Evolutionary conservation across 78 protist species (phyloP).

Genomic region (Protostelium mycophagum): DNA sequence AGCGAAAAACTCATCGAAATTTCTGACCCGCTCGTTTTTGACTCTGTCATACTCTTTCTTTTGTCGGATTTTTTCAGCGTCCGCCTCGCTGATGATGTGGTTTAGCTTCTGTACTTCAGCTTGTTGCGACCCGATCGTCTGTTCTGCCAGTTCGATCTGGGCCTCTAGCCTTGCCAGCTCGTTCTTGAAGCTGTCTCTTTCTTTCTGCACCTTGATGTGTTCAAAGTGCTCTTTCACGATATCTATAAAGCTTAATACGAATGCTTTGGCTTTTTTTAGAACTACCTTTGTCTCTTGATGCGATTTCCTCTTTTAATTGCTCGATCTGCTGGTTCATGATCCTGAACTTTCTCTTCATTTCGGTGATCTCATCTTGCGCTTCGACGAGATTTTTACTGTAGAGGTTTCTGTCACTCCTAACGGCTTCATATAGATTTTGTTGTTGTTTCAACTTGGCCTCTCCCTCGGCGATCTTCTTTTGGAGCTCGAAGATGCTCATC

Average conservation of each 20-base stretch:
- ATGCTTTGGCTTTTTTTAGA: background rate
- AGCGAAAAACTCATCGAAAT: too few species aligned
- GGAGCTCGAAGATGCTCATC: slow-evolving; percentile 38
- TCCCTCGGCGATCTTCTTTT: slow-evolving; percentile 69
- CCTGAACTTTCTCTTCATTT: slow-evolving; percentile 82
- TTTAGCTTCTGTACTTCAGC: slow-evolving; percentile 62
- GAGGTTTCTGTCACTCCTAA: slow-evolving; percentile 83
- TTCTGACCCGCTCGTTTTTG: slow-evolving; percentile 61
- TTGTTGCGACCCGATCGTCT: slow-evolving; percentile 11
- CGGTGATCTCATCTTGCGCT: slow-evolving; percentile 77
- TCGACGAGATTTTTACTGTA: slow-evolving; percentile 82
- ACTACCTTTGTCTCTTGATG: background rate
- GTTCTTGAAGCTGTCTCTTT: slow-evolving; percentile 10
- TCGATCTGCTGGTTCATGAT: slow-evolving; percentile 80
- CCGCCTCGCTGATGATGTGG: slow-evolving; percentile 72
- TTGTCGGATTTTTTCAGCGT: slow-evolving; percentile 59
- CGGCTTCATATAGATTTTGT: slow-evolving; percentile 79
- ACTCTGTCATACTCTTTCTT: slow-evolving; percentile 66
- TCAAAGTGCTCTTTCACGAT: background rate
- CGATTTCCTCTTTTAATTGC: slow-evolving; percentile 80
- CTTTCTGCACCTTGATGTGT: slow-evolving; percentile 16
- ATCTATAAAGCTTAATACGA: background rate
- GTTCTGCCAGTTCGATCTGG: background rate
- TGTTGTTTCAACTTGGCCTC: slow-evolving; percentile 76
- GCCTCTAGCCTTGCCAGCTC: slow-evolving; percentile 8